A percentile compares a stretch with the other conserved stretches of the same genome.
phyloP scores from a whole-genome alignment of 352 stramenopile genomes.

The Phytopythium delawarense region DNA sequence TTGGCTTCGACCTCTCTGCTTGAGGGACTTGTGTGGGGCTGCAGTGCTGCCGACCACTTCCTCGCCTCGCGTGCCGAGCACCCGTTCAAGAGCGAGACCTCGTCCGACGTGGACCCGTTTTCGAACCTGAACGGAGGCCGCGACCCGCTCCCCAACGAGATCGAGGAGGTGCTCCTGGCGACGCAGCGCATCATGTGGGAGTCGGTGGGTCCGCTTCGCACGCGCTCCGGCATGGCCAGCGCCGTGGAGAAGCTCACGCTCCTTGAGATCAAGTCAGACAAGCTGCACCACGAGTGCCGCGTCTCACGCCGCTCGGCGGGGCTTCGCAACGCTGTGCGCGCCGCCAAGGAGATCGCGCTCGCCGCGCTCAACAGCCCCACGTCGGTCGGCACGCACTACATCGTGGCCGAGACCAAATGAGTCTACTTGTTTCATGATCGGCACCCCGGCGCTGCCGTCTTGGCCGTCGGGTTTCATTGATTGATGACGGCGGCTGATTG shows the following conservation, averaged over 20 bases:
- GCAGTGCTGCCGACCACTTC: constrained; percentile 82
- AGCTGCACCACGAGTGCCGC: constrained; percentile 63
- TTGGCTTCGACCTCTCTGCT: constrained; percentile 92
- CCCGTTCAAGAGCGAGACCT: constrained; percentile 6
- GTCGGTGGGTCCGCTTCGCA: constrained; percentile 89
- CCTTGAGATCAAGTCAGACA: constrained; percentile 72
- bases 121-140: constrained; percentile 29
- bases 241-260: constrained; percentile 80
- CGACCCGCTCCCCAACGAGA: constrained; percentile 41
- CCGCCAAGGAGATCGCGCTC: constrained; percentile 83
- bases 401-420: constrained; percentile 43
- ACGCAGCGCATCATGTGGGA: constrained; percentile 92
- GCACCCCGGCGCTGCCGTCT: neutral
- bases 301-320: constrained; percentile 75
- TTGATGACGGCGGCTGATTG: neutral
- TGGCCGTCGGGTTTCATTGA: neutral
- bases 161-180: constrained; percentile 55
- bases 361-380: constrained; percentile 73
- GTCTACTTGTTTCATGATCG: neutral
- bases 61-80: constrained; percentile 9
- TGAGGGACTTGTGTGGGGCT: constrained; percentile 93
- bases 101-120: constrained; percentile 32
- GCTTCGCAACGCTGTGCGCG: constrained; percentile 86
- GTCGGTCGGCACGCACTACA: constrained; percentile 90
- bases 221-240: constrained; percentile 55